Evolutionary conservation across 2,329 filamentous ascomycete genomes (phyloP).

Genomic region (Rhexocercosporidium sp.): DNA sequence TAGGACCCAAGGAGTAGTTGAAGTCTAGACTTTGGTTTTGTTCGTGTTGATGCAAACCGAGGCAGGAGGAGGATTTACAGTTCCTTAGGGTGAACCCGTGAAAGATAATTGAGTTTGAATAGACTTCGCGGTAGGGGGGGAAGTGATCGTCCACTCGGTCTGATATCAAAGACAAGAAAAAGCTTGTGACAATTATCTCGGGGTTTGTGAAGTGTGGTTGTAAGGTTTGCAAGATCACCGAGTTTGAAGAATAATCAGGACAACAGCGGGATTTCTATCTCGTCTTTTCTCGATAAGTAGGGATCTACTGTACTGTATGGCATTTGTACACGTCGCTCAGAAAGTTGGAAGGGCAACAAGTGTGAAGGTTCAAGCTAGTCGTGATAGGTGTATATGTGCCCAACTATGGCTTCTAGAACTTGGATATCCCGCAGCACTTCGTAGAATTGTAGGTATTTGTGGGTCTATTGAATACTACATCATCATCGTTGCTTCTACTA

Average conservation of each 20-base stretch:
- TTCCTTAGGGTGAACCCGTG: neutral
- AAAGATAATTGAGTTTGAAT: neutral
- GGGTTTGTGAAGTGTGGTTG: neutral
- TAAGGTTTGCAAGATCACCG: neutral
- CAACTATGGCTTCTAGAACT: slow-evolving; percentile 4
- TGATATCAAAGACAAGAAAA: neutral
- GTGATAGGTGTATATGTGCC: neutral
- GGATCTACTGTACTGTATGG: neutral
- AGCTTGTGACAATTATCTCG: neutral
- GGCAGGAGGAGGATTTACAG: neutral
- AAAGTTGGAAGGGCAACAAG: slow-evolving; percentile 6
- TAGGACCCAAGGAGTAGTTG: too few species aligned
- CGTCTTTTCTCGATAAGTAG: too few species aligned
- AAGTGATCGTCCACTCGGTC: neutral
- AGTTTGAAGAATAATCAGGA: neutral
- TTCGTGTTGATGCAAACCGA: neutral
- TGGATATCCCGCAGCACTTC: neutral
- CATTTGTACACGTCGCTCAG: neutral
- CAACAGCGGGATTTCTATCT: neutral
- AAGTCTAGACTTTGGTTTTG: neutral
- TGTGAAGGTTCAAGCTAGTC: slow-evolving; percentile 2
- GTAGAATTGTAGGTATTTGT: neutral
- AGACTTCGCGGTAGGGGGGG: neutral
- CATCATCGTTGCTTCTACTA: neutral
- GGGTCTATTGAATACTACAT: neutral